These are phyloP conservation scores for Hypomontagnella monticulosa DNA, from an alignment of 495 filamentous ascomycete species.

Conservation along the genomic window DNA sequence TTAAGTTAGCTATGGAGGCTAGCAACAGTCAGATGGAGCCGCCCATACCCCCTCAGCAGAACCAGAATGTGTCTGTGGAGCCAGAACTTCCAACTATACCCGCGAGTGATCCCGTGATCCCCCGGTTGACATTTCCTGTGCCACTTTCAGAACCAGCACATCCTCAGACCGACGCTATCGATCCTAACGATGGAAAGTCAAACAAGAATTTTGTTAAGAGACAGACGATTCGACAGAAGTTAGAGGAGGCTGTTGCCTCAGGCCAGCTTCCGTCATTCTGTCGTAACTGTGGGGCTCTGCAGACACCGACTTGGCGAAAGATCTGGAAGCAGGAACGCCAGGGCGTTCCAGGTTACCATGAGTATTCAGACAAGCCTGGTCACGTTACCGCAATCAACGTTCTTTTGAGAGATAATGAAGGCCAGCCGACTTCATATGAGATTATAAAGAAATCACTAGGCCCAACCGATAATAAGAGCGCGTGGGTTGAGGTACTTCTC, in stretches of 20 bases:
- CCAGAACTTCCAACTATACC: conserved; percentile 57
- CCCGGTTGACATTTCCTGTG: conserved; percentile 57
- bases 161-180: conserved; percentile 47
- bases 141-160: conserved; percentile 54
- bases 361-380: conserved; percentile 72
- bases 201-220: conserved; percentile 66
- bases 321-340: conserved; percentile 76
- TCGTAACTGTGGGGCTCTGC: conserved; percentile 90
- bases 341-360: conserved; percentile 69
- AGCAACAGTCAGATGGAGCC: conserved; percentile 20
- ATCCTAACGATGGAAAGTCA: conserved; percentile 41
- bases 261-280: conserved; percentile 88
- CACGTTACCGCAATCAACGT: conserved; percentile 70
- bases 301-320: conserved; percentile 95
- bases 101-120: conserved; percentile 65
- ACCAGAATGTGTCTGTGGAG: conserved; percentile 22
- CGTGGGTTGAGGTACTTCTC: conserved; percentile 74
- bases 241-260: conserved; percentile 71
- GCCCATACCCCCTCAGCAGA: conserved; percentile 19
- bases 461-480: conserved; percentile 64
- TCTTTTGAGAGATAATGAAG: conserved; percentile 67
- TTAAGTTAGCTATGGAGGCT: conserved; percentile 4
- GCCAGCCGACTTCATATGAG: conserved; percentile 68
- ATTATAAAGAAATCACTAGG: conserved; percentile 80
- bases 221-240: conserved; percentile 67